Base-by-base conservation (phyloP, 306 rosid species). In the Herpetospermum pedunculosum region DNA sequence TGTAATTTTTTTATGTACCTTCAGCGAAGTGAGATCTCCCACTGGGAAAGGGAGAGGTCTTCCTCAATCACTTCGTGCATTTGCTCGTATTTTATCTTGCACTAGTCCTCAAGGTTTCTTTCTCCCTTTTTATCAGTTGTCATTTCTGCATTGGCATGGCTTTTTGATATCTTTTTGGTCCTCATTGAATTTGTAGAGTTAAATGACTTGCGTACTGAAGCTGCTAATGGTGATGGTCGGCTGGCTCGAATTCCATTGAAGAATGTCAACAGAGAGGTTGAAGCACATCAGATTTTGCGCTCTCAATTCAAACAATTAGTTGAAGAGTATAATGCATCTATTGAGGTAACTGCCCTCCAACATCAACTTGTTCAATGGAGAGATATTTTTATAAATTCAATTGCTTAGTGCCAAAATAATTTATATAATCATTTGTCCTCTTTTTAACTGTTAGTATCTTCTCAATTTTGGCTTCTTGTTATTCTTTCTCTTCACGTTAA, bases 21-120 rank as follows among this genome's bases (percentile, higher is more conserved):
- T 77, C 14, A 90, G 95, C 84, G 95, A 92, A 80, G 89, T 92
- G 76, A 81, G 62, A 70, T 80, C 81, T 19, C 80, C 80, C 76
- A 70, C 54, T 28, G 86, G 85, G 62, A 92, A 84, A 65, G 96
- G 88, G 83, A 87, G 81, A 81, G 95, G 98, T 67, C 74, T 92
- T 77, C 91, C 95, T 0, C 96, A 84, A 62, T 88, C 98, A 74
- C 86, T 89, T 73, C 88, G 88, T 41, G 96, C 98, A 52, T 78
- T 87, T 85, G 92, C 85, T 69, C 91, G 95, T 60, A 82, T 88
- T 81, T 72, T 84, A 41, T 43, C 92, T 73, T 90, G 96, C 79
- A 38, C 79, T 76, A 74, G 80, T 30, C 75, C 75, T 73, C 85
- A 85, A 26, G 92, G 92, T 88, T 75, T 28, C 44, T 46, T 46